These are phyloP conservation scores for Arachis monticola DNA, from an alignment of 331 rosid species.

Conservation along the genomic window DNA sequence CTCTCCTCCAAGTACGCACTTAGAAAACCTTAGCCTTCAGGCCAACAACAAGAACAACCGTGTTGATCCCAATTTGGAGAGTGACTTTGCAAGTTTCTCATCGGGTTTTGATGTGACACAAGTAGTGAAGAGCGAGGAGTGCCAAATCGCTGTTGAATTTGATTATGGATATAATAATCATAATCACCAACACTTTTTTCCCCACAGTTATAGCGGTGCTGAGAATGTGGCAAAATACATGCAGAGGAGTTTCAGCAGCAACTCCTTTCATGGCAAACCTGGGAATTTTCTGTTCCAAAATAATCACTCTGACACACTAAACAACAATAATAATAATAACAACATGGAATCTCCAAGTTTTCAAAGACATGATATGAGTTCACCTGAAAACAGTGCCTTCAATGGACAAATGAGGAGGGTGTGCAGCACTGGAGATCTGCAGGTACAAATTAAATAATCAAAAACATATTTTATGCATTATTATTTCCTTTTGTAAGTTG, in stretches of 20 bases:
- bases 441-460: constrained; percentile 45
- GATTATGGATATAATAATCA: not conserved
- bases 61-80: constrained; percentile 18
- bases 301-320: constrained; percentile 36
- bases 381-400: constrained; percentile 55
- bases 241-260: constrained; percentile 75
- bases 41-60: constrained; percentile 10
- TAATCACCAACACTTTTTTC: constrained; percentile 40
- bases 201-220: constrained; percentile 56
- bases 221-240: constrained; percentile 56
- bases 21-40: constrained; percentile 50
- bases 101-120: constrained; percentile 46
- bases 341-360: constrained; percentile 52
- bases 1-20: constrained; percentile 60
- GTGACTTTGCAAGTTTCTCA: constrained; percentile 47
- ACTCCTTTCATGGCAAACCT: constrained; percentile 65
- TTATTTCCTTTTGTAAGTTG: no score
- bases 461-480: no score
- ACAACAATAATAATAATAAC: no score
- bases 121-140: constrained; percentile 72
- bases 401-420: constrained; percentile 73
- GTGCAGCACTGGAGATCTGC: constrained; percentile 93
- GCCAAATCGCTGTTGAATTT: constrained; percentile 46
- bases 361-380: constrained; percentile 48
- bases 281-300: constrained; percentile 48